A percentile compares a stretch with the other conserved stretches of the same genome.
Conservation (phyloP, 2,329 filamentous ascomycete species). For the Neonectria ditissima region DNA sequence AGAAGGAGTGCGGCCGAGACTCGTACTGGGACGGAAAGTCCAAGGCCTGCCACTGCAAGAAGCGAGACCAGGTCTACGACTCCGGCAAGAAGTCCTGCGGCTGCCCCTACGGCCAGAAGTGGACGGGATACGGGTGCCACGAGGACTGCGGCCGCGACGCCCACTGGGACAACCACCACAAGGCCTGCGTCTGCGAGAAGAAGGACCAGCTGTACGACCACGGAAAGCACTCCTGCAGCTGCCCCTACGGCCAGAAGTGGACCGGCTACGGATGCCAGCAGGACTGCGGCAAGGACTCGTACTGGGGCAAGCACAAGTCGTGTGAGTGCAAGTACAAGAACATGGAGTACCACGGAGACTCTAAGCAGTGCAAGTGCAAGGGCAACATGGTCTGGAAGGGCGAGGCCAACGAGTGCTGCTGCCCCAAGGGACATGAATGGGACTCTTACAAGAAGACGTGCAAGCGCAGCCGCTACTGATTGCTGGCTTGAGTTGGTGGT, state of each 20-base stretch:
- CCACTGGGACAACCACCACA: neutral
- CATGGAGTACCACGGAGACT: neutral
- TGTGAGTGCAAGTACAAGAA: neutral
- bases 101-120: neutral
- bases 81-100: neutral
- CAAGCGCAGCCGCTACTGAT: neutral
- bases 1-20: neutral
- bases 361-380: neutral
- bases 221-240: neutral
- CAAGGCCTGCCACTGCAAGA: neutral
- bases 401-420: neutral
- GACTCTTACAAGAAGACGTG: neutral
- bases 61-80: neutral
- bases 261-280: neutral
- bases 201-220: neutral
- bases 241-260: neutral
- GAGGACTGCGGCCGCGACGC: neutral
- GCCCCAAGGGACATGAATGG: neutral
- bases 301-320: neutral
- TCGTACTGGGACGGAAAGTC: neutral
- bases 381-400: neutral
- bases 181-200: neutral
- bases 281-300: neutral
- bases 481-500: neutral
- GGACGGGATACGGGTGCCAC: neutral